Evolutionary conservation across 148 eudicot genomes (phyloP).

Genomic region (Linanthus parryae): DNA sequence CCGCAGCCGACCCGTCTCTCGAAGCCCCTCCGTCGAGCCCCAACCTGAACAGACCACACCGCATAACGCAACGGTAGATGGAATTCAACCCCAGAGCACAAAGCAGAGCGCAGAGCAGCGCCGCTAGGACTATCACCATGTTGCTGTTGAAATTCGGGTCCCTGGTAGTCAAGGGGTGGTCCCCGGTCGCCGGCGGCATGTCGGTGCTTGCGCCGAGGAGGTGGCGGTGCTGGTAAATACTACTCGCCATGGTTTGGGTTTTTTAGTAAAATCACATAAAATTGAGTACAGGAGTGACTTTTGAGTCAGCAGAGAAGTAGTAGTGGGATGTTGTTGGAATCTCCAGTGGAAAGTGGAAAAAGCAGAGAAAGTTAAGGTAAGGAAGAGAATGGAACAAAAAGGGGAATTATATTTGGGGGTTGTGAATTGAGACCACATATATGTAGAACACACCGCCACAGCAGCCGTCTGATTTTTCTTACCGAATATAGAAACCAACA

Average conservation of each 20-base stretch:
- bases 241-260: not conserved
- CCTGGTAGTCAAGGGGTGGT: not conserved
- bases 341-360: constrained; percentile 9
- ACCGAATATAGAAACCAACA: too few species aligned
- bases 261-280: not conserved
- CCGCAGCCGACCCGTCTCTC: not conserved
- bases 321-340: constrained; percentile 9
- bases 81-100: constrained; percentile 22
- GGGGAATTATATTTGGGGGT: not conserved
- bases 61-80: constrained; percentile 10
- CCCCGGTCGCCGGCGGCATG: not conserved
- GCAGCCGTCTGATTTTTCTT: too few species aligned
- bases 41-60: constrained; percentile 9
- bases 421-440: constrained; percentile 17
- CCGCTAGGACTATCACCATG: constrained; percentile 21
- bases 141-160: constrained; percentile 19
- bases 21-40: not conserved
- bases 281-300: not conserved
- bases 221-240: not conserved
- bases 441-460: not conserved
- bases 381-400: not conserved
- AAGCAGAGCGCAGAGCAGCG: constrained; percentile 19
- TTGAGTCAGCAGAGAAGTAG: not conserved
- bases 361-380: constrained; percentile 8
- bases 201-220: not conserved